Percentiles rank a stretch among this genome's conserved stretches.
These are phyloP conservation scores for Penicillium sp. DNA, from an alignment of 2,329 filamentous ascomycete species.

Conservation along the genomic window DNA sequence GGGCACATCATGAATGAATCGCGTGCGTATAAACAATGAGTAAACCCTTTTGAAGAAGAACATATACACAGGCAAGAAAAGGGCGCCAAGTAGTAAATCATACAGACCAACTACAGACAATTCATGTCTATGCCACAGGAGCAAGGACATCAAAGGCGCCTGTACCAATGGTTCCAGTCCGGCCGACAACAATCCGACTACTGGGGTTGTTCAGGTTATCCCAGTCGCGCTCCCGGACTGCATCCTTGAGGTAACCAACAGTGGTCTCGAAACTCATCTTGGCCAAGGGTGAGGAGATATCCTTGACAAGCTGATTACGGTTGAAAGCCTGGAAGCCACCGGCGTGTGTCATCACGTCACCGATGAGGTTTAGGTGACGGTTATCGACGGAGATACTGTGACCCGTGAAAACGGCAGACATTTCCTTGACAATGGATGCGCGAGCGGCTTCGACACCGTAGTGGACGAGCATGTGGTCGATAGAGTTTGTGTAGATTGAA, in stretches of 20 bases:
- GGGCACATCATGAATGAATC: conserved; percentile 37
- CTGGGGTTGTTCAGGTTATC: conserved; percentile 87
- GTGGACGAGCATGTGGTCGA: conserved; percentile 78
- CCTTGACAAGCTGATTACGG: conserved; percentile 78
- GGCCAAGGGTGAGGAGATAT: conserved; percentile 87
- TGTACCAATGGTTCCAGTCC: conserved; percentile 81
- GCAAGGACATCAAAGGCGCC: conserved; percentile 87
- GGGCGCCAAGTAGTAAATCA: conserved; percentile 19
- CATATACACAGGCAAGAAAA: conserved; percentile 27
- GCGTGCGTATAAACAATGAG: conserved; percentile 32
- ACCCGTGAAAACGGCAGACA: conserved; percentile 81
- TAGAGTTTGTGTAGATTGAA: conserved; percentile 88
- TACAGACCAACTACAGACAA: not conserved
- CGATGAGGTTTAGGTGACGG: conserved; percentile 92
- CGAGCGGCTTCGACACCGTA: conserved; percentile 96
- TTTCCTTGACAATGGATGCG: conserved; percentile 82
- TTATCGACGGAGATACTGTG: conserved; percentile 93
- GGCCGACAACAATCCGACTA: conserved; percentile 85
- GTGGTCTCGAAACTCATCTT: conserved; percentile 99
- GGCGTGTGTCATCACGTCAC: conserved; percentile 95
- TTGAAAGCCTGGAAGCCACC: conserved; percentile 92
- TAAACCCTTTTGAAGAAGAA: conserved; percentile 23
- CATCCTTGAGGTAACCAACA: conserved; percentile 88
- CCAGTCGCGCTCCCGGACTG: conserved; percentile 85
- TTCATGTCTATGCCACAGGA: conserved; percentile 46